Conservation (phyloP, 306 rosid genomes). For the Inga oerstediana region DNA sequence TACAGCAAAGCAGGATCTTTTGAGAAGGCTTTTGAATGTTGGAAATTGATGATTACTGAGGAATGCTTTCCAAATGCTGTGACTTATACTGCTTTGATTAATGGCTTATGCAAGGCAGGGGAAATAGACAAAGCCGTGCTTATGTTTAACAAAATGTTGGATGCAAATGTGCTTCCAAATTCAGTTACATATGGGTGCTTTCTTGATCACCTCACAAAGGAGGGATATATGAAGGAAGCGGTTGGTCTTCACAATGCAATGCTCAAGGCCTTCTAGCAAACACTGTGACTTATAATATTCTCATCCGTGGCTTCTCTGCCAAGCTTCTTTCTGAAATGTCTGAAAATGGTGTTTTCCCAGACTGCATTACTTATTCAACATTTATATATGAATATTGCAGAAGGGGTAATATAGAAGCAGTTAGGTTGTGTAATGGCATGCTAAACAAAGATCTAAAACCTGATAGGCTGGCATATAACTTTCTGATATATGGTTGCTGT, state of each 20-base stretch:
- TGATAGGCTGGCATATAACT: constrained; percentile 71
- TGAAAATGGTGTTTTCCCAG: constrained; percentile 65
- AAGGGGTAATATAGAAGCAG: constrained; percentile 68
- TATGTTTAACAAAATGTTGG: constrained; percentile 66
- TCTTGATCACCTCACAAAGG: constrained; percentile 65
- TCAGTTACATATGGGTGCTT: constrained; percentile 80
- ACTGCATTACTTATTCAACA: constrained; percentile 85
- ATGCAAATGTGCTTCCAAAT: constrained; percentile 56
- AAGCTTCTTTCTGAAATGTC: constrained; percentile 68
- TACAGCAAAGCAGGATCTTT: constrained; percentile 71
- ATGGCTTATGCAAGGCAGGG: constrained; percentile 85
- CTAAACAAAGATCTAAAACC: constrained; percentile 77
- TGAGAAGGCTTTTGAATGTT: constrained; percentile 60
- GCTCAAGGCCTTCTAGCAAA: constrained; percentile 70
- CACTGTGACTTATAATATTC: constrained; percentile 78
- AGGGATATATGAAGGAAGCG: constrained; percentile 85
- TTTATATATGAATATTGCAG: constrained; percentile 77
- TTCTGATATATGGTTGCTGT: constrained; percentile 84
- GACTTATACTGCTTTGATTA: constrained; percentile 80
- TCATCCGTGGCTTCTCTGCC: constrained; percentile 80
- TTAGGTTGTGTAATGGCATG: constrained; percentile 78
- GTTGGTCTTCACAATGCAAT: constrained; percentile 68
- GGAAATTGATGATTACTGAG: constrained; percentile 79
- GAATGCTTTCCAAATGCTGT: constrained; percentile 77
- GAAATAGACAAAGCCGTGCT: constrained; percentile 63